phyloP scores from a whole-genome alignment of 805 yeast genomes.

The Candida verbasci region DNA sequence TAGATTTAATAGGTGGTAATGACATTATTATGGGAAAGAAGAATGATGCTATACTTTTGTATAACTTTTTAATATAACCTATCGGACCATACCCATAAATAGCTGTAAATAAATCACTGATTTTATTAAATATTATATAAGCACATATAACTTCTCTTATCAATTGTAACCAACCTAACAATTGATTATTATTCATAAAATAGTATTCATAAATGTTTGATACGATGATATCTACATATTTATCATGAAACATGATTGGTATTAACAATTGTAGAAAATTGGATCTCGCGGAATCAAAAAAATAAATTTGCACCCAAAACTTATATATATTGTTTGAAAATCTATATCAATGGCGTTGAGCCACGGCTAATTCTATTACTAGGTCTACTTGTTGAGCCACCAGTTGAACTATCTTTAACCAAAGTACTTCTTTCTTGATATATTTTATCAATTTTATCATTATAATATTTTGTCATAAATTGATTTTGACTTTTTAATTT shows the following conservation, averaged over 20 bases:
- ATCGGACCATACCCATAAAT: conserved; percentile 38
- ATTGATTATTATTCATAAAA: not conserved
- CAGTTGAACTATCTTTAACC: conserved; percentile 24
- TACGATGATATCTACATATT: not conserved
- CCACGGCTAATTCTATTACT: conserved; percentile 36
- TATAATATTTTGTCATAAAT: conserved; percentile 23
- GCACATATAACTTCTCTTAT: conserved; percentile 18
- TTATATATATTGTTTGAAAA: too few relatives aligned
- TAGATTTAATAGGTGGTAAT: conserved; percentile 50
- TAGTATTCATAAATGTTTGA: not conserved
- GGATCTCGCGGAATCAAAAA: conserved; percentile 2
- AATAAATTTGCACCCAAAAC: too few relatives aligned
- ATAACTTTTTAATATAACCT: conserved; percentile 20
- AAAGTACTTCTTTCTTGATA: conserved; percentile 29
- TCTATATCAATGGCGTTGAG: conserved; percentile 26
- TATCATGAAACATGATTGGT: too few relatives aligned
- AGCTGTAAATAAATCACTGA: conserved; percentile 8
- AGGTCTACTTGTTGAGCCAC: conserved; percentile 25
- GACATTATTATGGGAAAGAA: conserved; percentile 30
- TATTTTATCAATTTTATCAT: conserved; percentile 30
- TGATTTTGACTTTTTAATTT: conserved; percentile 23
- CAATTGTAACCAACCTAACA: conserved; percentile 4
- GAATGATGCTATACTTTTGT: conserved; percentile 9
- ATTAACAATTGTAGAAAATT: too few relatives aligned
- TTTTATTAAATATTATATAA: conserved; percentile 10